A percentile compares a stretch with the other conserved stretches of the same genome.
These are phyloP conservation scores for Fistulina hepatica DNA, from an alignment of 1,284 basidiomycete genomes.

Conservation along the genomic window DNA sequence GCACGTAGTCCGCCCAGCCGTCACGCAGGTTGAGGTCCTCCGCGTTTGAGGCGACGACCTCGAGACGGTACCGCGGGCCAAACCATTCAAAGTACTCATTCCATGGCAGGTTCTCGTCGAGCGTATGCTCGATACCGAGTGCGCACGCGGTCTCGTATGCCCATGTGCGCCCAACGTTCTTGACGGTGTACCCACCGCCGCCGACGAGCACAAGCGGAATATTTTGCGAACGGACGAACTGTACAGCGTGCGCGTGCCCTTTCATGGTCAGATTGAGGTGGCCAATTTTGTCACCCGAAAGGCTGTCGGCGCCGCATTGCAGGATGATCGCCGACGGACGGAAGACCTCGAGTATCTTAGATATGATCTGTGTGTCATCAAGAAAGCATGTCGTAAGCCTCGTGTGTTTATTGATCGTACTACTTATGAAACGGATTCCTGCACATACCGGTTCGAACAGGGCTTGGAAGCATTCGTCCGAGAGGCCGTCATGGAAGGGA, in stretches of 20 bases:
- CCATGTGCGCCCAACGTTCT: conserved; percentile 94
- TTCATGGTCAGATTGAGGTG: conserved; percentile 95
- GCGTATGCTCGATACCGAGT: conserved; percentile 68
- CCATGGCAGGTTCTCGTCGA: conserved; percentile 83
- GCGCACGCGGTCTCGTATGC: conserved; percentile 95
- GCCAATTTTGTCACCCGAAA: conserved; percentile 93
- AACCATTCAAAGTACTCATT: conserved; percentile 98
- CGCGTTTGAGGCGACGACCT: conserved; percentile 88
- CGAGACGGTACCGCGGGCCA: conserved; percentile 89
- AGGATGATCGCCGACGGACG: conserved; percentile 84
- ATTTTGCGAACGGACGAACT: conserved; percentile 76
- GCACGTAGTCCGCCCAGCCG: conserved; percentile 68
- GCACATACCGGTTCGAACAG: conserved; percentile 89
- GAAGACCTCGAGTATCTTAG: conserved; percentile 83
- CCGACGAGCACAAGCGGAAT: conserved; percentile 89
- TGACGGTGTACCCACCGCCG: conserved; percentile 94
- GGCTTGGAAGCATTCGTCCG: conserved; percentile 72
- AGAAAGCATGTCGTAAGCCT: not conserved
- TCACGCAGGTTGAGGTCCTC: conserved; percentile 86
- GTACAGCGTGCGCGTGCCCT: conserved; percentile 87
- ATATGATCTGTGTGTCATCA: too few relatives aligned
- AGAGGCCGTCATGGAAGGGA: conserved; percentile 88
- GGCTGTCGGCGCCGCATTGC: conserved; percentile 93
- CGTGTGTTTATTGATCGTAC: not conserved
- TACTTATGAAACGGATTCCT: conserved; percentile 24